Evolutionary conservation across 345 rosid genomes (phyloP).

Genomic region (Hibiscus trionum): DNA sequence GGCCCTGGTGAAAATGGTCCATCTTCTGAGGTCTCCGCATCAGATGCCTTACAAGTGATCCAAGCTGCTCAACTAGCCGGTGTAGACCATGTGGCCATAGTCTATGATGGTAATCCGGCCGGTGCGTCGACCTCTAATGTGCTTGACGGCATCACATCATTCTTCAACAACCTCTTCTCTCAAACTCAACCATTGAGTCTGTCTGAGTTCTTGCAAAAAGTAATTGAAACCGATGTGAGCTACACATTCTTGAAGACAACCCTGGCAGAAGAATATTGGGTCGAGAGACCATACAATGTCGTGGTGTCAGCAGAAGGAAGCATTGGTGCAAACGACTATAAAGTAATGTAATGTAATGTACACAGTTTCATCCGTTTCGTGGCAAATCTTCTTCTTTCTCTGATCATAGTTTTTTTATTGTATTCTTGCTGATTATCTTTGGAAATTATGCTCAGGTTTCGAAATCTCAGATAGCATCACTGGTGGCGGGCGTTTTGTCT

Average conservation of each 20-base stretch:
- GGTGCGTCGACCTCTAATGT: constrained; percentile 60
- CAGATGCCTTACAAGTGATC: constrained; percentile 67
- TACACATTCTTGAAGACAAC: constrained; percentile 74
- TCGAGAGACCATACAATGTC: constrained; percentile 62
- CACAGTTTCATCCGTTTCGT: neutral
- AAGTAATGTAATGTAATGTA: constrained; percentile 28
- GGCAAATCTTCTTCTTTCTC: constrained; percentile 1
- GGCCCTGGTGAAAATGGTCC: constrained; percentile 75
- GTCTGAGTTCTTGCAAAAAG: constrained; percentile 56
- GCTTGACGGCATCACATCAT: constrained; percentile 66
- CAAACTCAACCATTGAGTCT: constrained; percentile 47
- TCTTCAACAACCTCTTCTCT: constrained; percentile 69
- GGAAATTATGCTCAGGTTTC: constrained; percentile 43
- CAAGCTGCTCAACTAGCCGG: constrained; percentile 80
- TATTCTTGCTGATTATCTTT: neutral
- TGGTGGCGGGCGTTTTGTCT: constrained; percentile 78
- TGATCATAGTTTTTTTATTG: neutral
- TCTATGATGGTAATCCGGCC: constrained; percentile 45
- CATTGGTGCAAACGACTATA: constrained; percentile 52
- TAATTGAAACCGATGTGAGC: constrained; percentile 57
- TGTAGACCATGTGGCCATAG: constrained; percentile 72
- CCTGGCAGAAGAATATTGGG: constrained; percentile 66
- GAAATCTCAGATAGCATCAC: constrained; percentile 56
- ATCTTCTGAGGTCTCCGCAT: constrained; percentile 42
- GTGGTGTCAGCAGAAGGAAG: constrained; percentile 73